Conservation (phyloP, 345 rosid genomes). For the Brassica cretica region DNA sequence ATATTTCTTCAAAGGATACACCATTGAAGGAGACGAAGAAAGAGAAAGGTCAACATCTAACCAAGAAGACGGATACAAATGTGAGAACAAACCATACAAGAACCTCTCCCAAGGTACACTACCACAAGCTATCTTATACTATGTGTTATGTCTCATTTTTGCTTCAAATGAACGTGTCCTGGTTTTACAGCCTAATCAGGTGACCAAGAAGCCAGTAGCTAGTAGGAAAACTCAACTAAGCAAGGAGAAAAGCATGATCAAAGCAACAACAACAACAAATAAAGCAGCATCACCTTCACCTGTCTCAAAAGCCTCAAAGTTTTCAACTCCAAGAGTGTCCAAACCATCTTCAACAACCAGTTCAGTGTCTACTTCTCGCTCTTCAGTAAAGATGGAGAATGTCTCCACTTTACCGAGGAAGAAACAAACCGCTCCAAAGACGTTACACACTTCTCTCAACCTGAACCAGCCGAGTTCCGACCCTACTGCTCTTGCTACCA, state of each 20-base stretch:
- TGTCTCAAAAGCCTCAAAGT: constrained; percentile 39
- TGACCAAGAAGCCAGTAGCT: constrained; percentile 32
- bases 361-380: constrained; percentile 36
- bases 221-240: constrained; percentile 23
- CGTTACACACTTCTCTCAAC: constrained; percentile 60
- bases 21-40: constrained; percentile 30
- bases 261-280: constrained; percentile 37
- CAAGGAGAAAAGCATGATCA: constrained; percentile 22
- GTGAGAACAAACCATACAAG: constrained; percentile 37
- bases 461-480: constrained; percentile 42
- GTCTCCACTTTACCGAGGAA: constrained; percentile 39
- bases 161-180: neutral
- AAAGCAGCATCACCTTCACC: constrained; percentile 44
- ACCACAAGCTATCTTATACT: neutral
- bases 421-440: constrained; percentile 61
- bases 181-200: constrained; percentile 45
- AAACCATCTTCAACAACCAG: constrained; percentile 45
- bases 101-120: constrained; percentile 54
- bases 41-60: constrained; percentile 29
- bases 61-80: constrained; percentile 35
- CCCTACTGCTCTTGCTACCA: constrained; percentile 36
- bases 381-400: constrained; percentile 36
- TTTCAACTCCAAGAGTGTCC: constrained; percentile 47
- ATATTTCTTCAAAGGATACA: constrained; percentile 28
- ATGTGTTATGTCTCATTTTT: neutral